These are phyloP conservation scores for Clitopilus passeckerianus DNA, from an alignment of 768 basidiomycete species.

Conservation along the genomic window DNA sequence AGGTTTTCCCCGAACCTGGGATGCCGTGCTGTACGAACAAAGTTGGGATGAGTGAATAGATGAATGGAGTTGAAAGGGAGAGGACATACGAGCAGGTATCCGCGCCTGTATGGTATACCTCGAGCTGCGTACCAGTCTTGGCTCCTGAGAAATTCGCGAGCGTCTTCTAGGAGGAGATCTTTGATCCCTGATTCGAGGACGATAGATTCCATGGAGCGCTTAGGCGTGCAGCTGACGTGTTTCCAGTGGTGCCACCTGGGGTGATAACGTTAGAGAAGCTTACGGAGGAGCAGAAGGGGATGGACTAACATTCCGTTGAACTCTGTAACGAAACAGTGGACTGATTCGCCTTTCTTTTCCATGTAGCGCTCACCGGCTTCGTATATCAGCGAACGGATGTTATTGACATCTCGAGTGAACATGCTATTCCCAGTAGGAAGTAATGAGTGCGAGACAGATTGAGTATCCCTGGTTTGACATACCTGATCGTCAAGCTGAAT, in stretches of 20 bases:
- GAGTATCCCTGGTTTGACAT: background rate
- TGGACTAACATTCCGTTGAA: slow-evolving; percentile 31
- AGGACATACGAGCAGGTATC: slow-evolving; percentile 44
- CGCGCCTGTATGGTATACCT: slow-evolving; percentile 66
- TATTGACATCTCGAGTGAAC: background rate
- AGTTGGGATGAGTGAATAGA: background rate
- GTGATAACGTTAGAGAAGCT: slow-evolving; percentile 45
- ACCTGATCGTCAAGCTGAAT: background rate
- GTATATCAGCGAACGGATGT: background rate
- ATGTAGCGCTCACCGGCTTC: background rate
- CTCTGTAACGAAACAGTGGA: background rate
- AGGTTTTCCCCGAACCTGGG: slow-evolving; percentile 71
- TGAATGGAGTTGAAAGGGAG: background rate
- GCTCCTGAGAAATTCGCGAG: slow-evolving; percentile 51
- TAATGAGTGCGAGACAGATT: no score
- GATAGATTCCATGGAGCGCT: slow-evolving; percentile 52
- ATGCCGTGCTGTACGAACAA: slow-evolving; percentile 46
- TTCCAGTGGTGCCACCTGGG: slow-evolving; percentile 41
- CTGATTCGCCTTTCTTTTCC: background rate
- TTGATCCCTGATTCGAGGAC: slow-evolving; percentile 55
- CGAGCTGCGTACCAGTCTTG: slow-evolving; percentile 60
- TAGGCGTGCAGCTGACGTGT: slow-evolving; percentile 44
- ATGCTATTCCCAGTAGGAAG: background rate
- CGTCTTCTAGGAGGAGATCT: slow-evolving; percentile 54
- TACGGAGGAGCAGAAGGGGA: slow-evolving; percentile 42